Percentiles rank a stretch among this genome's conserved stretches.
phyloP scores from a whole-genome alignment of 768 basidiomycete genomes.

The Leccinum boreale region DNA sequence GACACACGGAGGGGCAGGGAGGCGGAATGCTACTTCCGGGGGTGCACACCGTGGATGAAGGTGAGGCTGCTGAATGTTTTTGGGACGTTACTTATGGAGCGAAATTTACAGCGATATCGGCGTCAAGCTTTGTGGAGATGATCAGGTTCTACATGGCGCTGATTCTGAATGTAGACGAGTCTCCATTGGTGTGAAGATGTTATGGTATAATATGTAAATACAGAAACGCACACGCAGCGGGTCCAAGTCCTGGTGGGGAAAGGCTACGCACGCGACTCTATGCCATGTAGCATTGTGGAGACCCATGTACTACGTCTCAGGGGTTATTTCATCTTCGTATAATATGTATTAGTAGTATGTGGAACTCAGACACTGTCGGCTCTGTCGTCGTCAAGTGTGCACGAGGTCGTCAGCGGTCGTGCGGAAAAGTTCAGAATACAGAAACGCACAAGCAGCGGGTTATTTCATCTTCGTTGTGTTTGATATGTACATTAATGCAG shows the following conservation, averaged over 20 bases:
- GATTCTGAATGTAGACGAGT: conserved; percentile 68
- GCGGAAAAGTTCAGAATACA: not conserved
- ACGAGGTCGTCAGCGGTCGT: not conserved
- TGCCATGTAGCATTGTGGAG: too few species aligned
- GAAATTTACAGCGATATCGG: conserved; percentile 37
- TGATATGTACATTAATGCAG: conserved; percentile 3
- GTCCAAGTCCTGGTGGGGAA: too few species aligned
- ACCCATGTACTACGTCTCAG: too few species aligned
- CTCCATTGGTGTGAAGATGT: conserved; percentile 7
- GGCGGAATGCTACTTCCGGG: conserved; percentile 33
- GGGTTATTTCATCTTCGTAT: too few species aligned
- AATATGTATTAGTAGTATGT: not conserved
- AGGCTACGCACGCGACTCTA: too few species aligned
- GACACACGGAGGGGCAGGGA: conserved; percentile 31
- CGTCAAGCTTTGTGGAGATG: conserved; percentile 55
- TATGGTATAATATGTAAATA: not conserved
- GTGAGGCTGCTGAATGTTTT: conserved; percentile 33
- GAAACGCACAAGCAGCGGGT: not conserved
- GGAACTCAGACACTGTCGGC: not conserved
- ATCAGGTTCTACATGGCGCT: conserved; percentile 64
- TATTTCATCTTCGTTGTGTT: not conserved
- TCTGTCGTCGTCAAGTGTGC: not conserved
- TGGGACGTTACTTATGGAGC: not conserved
- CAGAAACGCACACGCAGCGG: too few species aligned
- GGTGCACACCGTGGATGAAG: conserved; percentile 74